phyloP scores from a whole-genome alignment of 345 rosid species.

The Passiflora organensis region DNA sequence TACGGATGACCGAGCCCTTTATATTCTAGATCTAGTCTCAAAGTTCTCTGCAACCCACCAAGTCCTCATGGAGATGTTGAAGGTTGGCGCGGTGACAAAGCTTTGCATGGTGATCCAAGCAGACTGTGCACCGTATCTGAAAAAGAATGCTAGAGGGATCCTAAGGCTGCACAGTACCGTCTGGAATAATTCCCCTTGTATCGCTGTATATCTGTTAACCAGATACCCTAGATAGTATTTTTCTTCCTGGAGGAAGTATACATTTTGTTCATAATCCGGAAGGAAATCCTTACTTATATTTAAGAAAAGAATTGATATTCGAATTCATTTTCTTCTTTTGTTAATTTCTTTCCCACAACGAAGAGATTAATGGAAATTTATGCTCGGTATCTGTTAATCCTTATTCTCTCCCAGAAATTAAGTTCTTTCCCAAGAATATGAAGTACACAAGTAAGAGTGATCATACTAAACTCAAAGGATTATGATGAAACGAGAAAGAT shows the following conservation, averaged over 20 bases:
- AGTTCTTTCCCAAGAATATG: too few relatives aligned
- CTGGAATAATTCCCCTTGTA: conserved; percentile 64
- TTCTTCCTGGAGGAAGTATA: background rate
- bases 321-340: too few relatives aligned
- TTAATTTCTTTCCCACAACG: too few relatives aligned
- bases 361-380: too few relatives aligned
- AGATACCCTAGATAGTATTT: conserved; percentile 20
- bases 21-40: conserved; percentile 29
- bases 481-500: too few relatives aligned
- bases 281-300: too few relatives aligned
- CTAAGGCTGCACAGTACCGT: conserved; percentile 39
- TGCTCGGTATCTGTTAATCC: too few relatives aligned
- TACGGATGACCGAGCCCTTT: conserved; percentile 42
- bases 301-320: too few relatives aligned
- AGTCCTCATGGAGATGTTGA: conserved; percentile 47
- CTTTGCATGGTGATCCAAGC: conserved; percentile 60
- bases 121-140: conserved; percentile 34
- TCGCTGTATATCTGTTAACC: conserved; percentile 43
- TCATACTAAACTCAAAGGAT: too few relatives aligned
- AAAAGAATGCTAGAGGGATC: conserved; percentile 38
- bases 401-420: too few relatives aligned
- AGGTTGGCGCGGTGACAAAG: conserved; percentile 56
- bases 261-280: too few relatives aligned
- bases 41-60: conserved; percentile 27
- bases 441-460: too few relatives aligned